Base-by-base conservation (phyloP, 768 basidiomycete genomes). In the Rhodosporidiobolus sp. region DNA sequence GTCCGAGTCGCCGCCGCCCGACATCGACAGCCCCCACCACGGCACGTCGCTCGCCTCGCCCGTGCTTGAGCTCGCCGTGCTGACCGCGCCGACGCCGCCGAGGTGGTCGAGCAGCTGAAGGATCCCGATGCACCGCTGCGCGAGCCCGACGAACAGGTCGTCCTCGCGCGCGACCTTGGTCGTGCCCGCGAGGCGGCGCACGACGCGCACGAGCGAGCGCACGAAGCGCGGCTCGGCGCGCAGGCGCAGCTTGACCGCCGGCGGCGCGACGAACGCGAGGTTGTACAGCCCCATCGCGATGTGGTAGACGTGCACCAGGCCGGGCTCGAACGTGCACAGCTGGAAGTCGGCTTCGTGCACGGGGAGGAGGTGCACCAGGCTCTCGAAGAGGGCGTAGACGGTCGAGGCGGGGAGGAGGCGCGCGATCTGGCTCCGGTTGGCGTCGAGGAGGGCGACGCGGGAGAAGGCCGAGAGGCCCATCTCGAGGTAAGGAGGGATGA, bases 401-500 rank as follows among this genome's bases (percentile, higher is more conserved):
- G 86, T 86, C 9, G 81, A 77, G 60, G 85, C 81, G 3, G 90
- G 85, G 16, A 94, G 83, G 22, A 86, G 83, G 52, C 84, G 82
- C 26, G 88, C 84, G 61, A 96, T 83, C 43, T 89, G 82, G 74
- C 88, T 86, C 34, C 95, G 88, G 79, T 93, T 95, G 45, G 83
- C 82, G 81, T 98, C 95, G 26, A 83, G 81, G 60, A 90, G 88
- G 46, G 87, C 86, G 67, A 96, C 81, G 52, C 88, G 87, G n/a
- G 90, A 88, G 77, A 94, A 90, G 4, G 88, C 87, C 71, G 95
- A 91, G 63, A 97, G 83, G n/a, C 92, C 91, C 45, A 86, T 82
- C 76, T 94, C 91, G 69, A 73, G 54, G 72, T 76, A 76, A 46
- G 65, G 72, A 26, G 69, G 63, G 49, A 91, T 80, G 53, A 92